Evolutionary conservation across 73 alveolate genomes (phyloP), one percentile per base, ranked within the genome.

Genomic region (Paramecium sexaurelia): DNA sequence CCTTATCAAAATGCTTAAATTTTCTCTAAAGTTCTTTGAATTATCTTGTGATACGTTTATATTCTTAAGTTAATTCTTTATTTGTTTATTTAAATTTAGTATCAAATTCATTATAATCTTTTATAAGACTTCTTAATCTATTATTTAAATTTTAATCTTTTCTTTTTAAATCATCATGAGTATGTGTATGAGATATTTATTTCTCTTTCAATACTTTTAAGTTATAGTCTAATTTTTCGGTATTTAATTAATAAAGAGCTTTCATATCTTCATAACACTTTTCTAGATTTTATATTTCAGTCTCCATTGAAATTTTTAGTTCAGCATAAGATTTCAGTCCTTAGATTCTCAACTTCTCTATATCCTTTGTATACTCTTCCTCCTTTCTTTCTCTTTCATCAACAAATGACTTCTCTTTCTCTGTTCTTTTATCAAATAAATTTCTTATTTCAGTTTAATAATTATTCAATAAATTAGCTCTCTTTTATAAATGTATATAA

Each of bases 231-330:
- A 96, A 94, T 83, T 96, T 96, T 82, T 95, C 98, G 47, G 95
- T 94, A 73, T 94, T 95, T 22, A 96, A 93, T 69, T 93, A 57
- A 92, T 95, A 95, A 24, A 95, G 96, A 55, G 98, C 99, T 90
- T 96, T 95, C 98, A 96, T 95, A 61, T 95, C 98, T 85, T 96
- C 98, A 96, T 95, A 94, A 67, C 97, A 96, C 51, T 91, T 94
- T 86, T 96, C 98, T 2, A 95, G 92, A 37, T 91, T 86, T 73
- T 95, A 87, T 85, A 96, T 95, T 85, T 95, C 98, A 55, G 93
- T 92, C 61, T 96, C 99, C 78, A 96, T 94, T 75, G 94, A 92
- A 27, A 96, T 95, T 78, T 96, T 96, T 55, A 94, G 87, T 41
- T 95, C 97, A 33, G 96, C 97, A 75, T 92, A 95, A 13, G 93